Evolutionary conservation across 371 early-diverging fungal species (phyloP).

Genomic region (Nematocida sp.): DNA sequence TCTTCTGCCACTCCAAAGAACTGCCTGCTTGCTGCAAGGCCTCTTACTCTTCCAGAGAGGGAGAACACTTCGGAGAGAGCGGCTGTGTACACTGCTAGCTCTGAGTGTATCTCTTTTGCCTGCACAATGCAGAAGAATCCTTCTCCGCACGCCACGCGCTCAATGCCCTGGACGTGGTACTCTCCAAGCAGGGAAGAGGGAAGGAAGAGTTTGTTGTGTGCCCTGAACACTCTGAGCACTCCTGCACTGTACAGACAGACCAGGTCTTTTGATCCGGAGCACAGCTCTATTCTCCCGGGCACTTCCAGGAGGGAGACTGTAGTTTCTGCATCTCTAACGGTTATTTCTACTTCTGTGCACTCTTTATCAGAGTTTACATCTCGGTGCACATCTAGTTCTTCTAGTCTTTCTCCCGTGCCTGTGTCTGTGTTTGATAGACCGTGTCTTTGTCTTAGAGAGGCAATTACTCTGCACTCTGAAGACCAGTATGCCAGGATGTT

Average conservation of each 20-base stretch:
- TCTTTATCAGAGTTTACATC: too few species aligned
- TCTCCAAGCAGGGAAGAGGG: background rate
- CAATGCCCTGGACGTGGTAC: too few species aligned
- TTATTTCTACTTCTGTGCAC: conserved; percentile 14
- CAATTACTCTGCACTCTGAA: conserved; percentile 16
- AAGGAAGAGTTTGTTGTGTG: background rate
- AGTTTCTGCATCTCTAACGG: background rate
- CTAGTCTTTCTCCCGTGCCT: too few species aligned
- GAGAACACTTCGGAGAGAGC: conserved; percentile 5
- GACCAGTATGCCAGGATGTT: conserved; percentile 12
- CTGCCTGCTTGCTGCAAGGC: conserved; percentile 9
- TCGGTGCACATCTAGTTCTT: too few species aligned
- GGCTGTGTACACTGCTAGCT: background rate
- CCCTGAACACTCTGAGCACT: background rate
- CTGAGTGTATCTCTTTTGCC: background rate
- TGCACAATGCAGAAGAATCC: conserved; percentile 24
- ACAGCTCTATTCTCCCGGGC: background rate
- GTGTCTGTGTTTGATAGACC: too few species aligned
- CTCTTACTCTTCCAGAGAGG: background rate
- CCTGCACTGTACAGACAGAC: background rate
- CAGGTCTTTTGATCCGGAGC: background rate
- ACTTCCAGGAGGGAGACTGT: conserved; percentile 22
- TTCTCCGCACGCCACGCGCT: conserved; percentile 14
- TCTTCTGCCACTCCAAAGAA: conserved; percentile 1
- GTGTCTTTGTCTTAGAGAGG: background rate